Evolutionary conservation across 179 eudicot species (phyloP), one percentile per base, ranked within the genome.

Genomic region (Vitellaria paradoxa): DNA sequence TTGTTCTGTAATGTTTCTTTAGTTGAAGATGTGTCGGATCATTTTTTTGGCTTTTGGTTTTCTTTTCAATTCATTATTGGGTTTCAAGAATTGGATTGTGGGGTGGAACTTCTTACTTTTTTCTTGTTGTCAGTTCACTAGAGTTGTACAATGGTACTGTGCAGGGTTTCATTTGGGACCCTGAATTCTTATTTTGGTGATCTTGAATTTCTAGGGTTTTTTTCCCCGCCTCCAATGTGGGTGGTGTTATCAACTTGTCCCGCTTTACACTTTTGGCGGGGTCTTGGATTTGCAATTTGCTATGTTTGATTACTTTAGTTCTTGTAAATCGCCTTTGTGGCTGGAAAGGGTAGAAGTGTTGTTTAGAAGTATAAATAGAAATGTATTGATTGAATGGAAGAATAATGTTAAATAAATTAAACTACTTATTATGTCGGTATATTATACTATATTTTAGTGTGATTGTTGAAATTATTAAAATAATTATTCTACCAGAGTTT

Each of bases 121-220:
- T 46, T 9, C 7, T 30, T 2, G 0, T 9, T 63, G 14, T 15
- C 47, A 52, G 26, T 63, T 63, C 56, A 63, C 21, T 10, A 2
- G 70, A 15, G 21, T 65, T 30, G 70, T 70, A 20, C 24, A 20
- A 46, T 73, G 49, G 37, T 49, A 20, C 13, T 20, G n/a, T 17
- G 24, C 24, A 23, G 47, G 47, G 9, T 75, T 63, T 49, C 6
- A 17, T 75, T 26, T 24, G 4, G 11, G 26, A 5, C 50, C 30
- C 8, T 24, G 21, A 4, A 47, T 14, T 47, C 24, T 49, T 21
- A 75, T 63, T 15, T 52, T 21, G 21, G n/a, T 59, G 52, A 49
- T 47, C 18, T 63, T 75, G 26, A 4, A 26, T 10, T 75, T 64
- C 47, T 75, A 64, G 70, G 77, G 70, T 30, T 30, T 30, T 30